phyloP scores from a whole-genome alignment of 352 stramenopile genomes.

The Pythium scleroteichum region DNA sequence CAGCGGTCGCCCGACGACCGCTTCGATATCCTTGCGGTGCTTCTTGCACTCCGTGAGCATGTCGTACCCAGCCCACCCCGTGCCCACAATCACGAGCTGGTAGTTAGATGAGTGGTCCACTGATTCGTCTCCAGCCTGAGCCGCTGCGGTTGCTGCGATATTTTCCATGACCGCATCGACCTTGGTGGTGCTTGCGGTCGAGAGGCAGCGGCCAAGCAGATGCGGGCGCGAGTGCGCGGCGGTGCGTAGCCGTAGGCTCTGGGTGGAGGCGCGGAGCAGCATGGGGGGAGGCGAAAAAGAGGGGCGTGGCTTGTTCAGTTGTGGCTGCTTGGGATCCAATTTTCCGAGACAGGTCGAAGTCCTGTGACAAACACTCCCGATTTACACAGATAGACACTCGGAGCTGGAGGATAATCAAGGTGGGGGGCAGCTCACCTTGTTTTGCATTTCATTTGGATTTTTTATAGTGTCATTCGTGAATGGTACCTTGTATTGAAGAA shows the following conservation, averaged over 20 bases:
- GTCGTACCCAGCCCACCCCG: conserved; percentile 78
- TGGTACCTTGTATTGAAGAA: conserved; percentile 3
- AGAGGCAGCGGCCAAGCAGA: conserved; percentile 6
- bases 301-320: background rate
- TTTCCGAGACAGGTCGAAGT: conserved; percentile 1
- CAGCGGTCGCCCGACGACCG: conserved; percentile 49
- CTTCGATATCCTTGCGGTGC: conserved; percentile 71
- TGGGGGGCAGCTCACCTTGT: background rate
- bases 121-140: background rate
- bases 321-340: background rate
- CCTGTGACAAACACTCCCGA: conserved; percentile 2
- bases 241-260: conserved; percentile 2
- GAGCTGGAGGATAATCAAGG: conserved; percentile 4
- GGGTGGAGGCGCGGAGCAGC: conserved; percentile 11
- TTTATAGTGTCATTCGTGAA: background rate
- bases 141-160: conserved; percentile 2
- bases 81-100: conserved; percentile 76
- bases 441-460: conserved; percentile 6
- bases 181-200: background rate
- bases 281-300: background rate
- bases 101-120: conserved; percentile 48
- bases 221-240: conserved; percentile 1
- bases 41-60: conserved; percentile 79
- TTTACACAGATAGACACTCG: background rate
- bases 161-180: conserved; percentile 9